phyloP scores from a whole-genome alignment of 1,284 basidiomycete genomes.

The Ceratorhiza oryzae-sativae region DNA sequence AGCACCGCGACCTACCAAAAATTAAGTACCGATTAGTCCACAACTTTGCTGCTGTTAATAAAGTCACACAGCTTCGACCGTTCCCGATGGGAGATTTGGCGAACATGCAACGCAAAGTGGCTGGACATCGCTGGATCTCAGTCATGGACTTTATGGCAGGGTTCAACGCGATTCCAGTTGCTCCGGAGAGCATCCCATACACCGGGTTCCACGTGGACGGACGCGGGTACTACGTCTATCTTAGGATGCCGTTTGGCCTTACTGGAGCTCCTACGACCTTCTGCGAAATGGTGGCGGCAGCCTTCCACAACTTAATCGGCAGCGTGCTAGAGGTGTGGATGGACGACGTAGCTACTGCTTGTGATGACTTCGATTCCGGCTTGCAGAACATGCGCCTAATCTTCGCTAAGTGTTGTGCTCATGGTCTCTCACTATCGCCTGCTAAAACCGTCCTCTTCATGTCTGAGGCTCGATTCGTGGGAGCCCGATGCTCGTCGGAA shows the following conservation, averaged over 20 bases:
- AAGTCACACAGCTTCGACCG: constrained; percentile 41
- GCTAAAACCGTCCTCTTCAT: constrained; percentile 40
- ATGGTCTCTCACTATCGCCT: constrained; percentile 23
- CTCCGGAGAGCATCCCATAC: constrained; percentile 27
- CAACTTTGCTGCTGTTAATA: constrained; percentile 43
- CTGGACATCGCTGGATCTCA: constrained; percentile 36
- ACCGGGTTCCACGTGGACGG: constrained; percentile 41
- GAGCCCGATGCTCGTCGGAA: not conserved
- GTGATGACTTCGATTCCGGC: constrained; percentile 31
- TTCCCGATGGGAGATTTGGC: constrained; percentile 35
- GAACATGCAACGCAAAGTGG: constrained; percentile 27
- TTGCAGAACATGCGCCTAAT: constrained; percentile 3
- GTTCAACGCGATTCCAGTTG: constrained; percentile 37
- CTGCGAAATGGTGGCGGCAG: constrained; percentile 32
- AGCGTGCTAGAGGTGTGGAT: constrained; percentile 39
- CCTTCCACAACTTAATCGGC: constrained; percentile 36
- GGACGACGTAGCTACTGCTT: constrained; percentile 39
- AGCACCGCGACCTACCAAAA: constrained; percentile 19
- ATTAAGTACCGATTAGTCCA: constrained; percentile 43
- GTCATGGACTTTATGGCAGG: constrained; percentile 36
- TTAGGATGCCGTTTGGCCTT: constrained; percentile 38
- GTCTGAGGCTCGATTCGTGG: constrained; percentile 34
- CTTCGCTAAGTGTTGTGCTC: constrained; percentile 9
- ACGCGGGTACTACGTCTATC: constrained; percentile 39
- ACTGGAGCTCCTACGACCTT: constrained; percentile 40